A percentile compares a stretch with the other conserved stretches of the same genome.
Evolutionary conservation across 495 filamentous ascomycete species (phyloP).

Genomic region (Parathielavia appendiculata): DNA sequence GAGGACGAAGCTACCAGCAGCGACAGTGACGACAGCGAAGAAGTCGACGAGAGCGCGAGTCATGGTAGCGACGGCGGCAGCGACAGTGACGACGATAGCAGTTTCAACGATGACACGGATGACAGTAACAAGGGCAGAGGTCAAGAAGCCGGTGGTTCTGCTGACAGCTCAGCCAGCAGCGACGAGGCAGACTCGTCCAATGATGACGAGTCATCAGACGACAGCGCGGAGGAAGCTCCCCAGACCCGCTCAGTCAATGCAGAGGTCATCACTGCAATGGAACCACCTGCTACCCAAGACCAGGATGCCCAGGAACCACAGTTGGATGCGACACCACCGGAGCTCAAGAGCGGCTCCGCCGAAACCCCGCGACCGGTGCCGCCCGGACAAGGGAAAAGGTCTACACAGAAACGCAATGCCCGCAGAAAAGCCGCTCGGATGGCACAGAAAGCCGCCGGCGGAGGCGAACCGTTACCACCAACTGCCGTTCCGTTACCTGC

Average conservation of each 20-base stretch:
- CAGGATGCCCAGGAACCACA: background rate
- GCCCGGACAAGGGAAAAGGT: constrained; percentile 33
- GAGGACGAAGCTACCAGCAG: background rate
- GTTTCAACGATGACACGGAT: constrained; percentile 6
- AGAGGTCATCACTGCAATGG: background rate
- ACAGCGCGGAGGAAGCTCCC: background rate
- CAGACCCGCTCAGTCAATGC: background rate
- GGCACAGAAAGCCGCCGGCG: constrained; percentile 22
- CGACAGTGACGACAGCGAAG: constrained; percentile 4
- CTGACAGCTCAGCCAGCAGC: constrained; percentile 5
- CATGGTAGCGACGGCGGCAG: constrained; percentile 1
- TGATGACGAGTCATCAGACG: constrained; percentile 3
- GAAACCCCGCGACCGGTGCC: constrained; percentile 16
- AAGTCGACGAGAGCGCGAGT: background rate
- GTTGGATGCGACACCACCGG: background rate
- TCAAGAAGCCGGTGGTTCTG: constrained; percentile 11
- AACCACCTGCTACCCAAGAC: background rate
- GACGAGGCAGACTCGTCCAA: constrained; percentile 5
- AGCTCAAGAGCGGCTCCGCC: background rate
- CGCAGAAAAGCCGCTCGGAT: constrained; percentile 32
- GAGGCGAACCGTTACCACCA: background rate
- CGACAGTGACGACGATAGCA: background rate
- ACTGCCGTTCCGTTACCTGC: background rate
- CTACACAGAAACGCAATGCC: constrained; percentile 41
- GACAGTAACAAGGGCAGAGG: constrained; percentile 29